A percentile compares a stretch with the other conserved stretches of the same genome.
These are phyloP conservation scores for Danielia oregonensis DNA, from an alignment of 805 yeast genomes.

Conservation along the genomic window DNA sequence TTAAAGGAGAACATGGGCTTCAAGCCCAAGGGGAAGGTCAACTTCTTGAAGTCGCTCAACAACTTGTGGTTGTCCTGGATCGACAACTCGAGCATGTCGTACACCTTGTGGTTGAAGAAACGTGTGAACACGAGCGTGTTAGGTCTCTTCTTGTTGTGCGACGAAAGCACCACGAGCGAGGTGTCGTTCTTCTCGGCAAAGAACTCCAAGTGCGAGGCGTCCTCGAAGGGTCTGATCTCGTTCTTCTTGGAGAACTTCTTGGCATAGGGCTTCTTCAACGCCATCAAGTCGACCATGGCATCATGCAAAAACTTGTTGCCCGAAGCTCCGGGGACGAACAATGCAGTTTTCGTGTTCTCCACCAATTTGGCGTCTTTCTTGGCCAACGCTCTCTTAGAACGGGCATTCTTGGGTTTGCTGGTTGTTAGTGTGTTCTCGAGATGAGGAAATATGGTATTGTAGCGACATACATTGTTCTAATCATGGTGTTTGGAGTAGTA, in stretches of 20 bases:
- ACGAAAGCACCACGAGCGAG: constrained; percentile 74
- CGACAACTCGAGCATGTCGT: constrained; percentile 90
- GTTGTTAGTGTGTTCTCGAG: constrained; percentile 15
- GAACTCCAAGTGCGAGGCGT: constrained; percentile 77
- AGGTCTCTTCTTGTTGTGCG: constrained; percentile 87
- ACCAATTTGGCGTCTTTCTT: constrained; percentile 82
- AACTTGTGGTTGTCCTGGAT: constrained; percentile 64
- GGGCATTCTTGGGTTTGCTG: constrained; percentile 89
- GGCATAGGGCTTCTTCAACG: constrained; percentile 85
- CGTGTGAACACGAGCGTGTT: constrained; percentile 84
- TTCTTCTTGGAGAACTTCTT: constrained; percentile 87
- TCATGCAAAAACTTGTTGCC: constrained; percentile 79
- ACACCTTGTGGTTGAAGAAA: constrained; percentile 84
- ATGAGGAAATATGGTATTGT: neutral
- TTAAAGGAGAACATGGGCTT: constrained; percentile 93
- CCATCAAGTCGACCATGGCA: constrained; percentile 82
- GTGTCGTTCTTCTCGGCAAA: constrained; percentile 93
- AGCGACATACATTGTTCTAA: constrained; percentile 34
- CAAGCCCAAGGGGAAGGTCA: constrained; percentile 81
- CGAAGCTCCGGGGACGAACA: constrained; percentile 87
- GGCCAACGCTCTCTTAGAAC: constrained; percentile 91
- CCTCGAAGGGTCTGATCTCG: constrained; percentile 90
- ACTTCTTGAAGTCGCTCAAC: constrained; percentile 72
- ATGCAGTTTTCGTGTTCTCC: constrained; percentile 85
- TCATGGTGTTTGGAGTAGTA: constrained; percentile 20